Percentiles rank a stretch among this genome's conserved stretches.
Conservation (phyloP, 805 yeast species). For the Tetrapisispora phaffii region DNA sequence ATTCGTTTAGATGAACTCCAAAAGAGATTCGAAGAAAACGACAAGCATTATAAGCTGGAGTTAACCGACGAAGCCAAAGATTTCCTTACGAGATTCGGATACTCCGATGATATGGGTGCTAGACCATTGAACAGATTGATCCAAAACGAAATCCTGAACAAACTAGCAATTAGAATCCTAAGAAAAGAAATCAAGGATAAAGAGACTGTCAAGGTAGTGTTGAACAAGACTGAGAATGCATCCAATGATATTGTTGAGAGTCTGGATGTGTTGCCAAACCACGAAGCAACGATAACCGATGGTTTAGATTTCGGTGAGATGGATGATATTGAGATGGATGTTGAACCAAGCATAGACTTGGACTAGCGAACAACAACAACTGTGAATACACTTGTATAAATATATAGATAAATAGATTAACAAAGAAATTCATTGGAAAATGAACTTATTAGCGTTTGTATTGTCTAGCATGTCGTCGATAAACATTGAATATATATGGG, state of each 20-base stretch:
- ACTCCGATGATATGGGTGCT: constrained; percentile 91
- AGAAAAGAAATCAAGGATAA: constrained; percentile 82
- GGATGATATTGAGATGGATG: constrained; percentile 1
- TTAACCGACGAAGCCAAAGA: constrained; percentile 71
- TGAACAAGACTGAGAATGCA: constrained; percentile 26
- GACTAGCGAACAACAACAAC: too few species aligned
- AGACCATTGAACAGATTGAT: constrained; percentile 90
- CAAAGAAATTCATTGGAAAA: too few species aligned
- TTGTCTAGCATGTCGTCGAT: too few species aligned
- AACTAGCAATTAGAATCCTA: constrained; percentile 77
- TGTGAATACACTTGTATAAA: too few species aligned
- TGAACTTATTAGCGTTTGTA: too few species aligned
- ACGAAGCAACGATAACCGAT: constrained; percentile 46
- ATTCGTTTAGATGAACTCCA: constrained; percentile 80
- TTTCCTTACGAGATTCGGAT: constrained; percentile 77
- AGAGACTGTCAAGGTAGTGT: constrained; percentile 64
- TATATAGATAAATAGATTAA: too few species aligned
- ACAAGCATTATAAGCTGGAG: constrained; percentile 62
- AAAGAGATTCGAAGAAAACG: constrained; percentile 72
- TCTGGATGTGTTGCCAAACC: constrained; percentile 77
- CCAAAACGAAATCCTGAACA: constrained; percentile 79
- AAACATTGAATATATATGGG: too few species aligned
- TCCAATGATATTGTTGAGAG: constrained; percentile 41
- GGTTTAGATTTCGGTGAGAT: constrained; percentile 43
- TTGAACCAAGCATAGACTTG: background rate